phyloP scores from a whole-genome alignment of 75 land plant species.

The Pseudotsuga menziesii region DNA sequence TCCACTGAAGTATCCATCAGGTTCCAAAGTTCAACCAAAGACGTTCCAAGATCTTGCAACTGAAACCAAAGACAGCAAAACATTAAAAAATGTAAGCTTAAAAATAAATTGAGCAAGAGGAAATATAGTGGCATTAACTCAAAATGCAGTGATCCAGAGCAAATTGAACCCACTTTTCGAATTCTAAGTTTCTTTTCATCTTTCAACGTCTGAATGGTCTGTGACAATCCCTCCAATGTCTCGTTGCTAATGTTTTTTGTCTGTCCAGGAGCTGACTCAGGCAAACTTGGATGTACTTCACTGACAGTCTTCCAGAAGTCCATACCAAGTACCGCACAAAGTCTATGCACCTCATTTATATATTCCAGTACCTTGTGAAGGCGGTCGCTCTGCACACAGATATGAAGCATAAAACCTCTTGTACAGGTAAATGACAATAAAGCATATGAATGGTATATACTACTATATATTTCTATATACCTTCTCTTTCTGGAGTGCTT shows the following conservation, averaged over 20 bases:
- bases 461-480: slow-evolving; percentile 24
- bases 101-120: neutral
- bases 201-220: slow-evolving; percentile 30
- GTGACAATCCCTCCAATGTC: slow-evolving; percentile 20
- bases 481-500: slow-evolving; percentile 79
- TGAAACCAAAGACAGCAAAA: slow-evolving; percentile 13
- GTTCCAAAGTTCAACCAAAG: slow-evolving; percentile 66
- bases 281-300: slow-evolving; percentile 30
- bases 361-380: slow-evolving; percentile 27
- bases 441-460: neutral
- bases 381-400: slow-evolving; percentile 19
- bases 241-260: slow-evolving; percentile 36
- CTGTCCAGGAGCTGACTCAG: slow-evolving; percentile 22
- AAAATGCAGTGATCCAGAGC: neutral
- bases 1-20: slow-evolving; percentile 60
- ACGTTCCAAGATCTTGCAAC: slow-evolving; percentile 66
- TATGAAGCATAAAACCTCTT: slow-evolving; percentile 15
- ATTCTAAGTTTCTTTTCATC: slow-evolving; percentile 38
- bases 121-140: neutral
- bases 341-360: slow-evolving; percentile 23
- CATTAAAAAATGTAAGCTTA: neutral
- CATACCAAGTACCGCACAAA: slow-evolving; percentile 21
- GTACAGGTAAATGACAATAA: neutral
- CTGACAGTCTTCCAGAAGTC: slow-evolving; percentile 23
- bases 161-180: slow-evolving; percentile 15